Evolutionary conservation across 805 yeast species (phyloP).

Genomic region (Lachancea cidri): DNA sequence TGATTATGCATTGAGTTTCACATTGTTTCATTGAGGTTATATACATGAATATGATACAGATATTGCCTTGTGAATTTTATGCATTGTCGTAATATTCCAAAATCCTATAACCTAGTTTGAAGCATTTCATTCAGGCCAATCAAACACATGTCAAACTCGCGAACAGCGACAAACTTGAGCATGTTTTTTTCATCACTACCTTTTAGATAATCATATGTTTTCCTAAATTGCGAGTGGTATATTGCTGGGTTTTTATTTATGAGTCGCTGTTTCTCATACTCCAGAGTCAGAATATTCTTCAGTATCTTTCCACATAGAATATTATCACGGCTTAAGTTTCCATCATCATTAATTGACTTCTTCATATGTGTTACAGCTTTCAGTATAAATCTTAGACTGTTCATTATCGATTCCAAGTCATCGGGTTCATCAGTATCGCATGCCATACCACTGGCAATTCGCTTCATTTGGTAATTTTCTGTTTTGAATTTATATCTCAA

Average conservation of each 20-base stretch:
- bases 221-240: constrained; percentile 1
- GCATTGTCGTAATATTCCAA: too few species aligned
- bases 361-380: constrained; percentile 17
- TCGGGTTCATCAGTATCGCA: neutral
- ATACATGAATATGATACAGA: too few species aligned
- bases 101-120: constrained; percentile 20
- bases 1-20: too few species aligned
- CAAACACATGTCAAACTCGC: constrained; percentile 24
- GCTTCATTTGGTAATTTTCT: constrained; percentile 25
- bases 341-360: constrained; percentile 7
- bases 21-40: too few species aligned
- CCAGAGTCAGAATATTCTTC: constrained; percentile 27
- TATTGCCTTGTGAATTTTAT: too few species aligned
- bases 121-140: constrained; percentile 25
- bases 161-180: constrained; percentile 7
- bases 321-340: constrained; percentile 15
- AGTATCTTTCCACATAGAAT: constrained; percentile 20
- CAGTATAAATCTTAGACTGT: constrained; percentile 22
- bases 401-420: constrained; percentile 10
- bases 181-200: too few species aligned
- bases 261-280: constrained; percentile 20
- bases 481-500: constrained; percentile 25
- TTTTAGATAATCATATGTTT: constrained; percentile 5
- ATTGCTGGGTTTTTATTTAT: constrained; percentile 7
- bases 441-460: constrained; percentile 12